Base-by-base conservation (phyloP, 2,329 filamentous ascomycete genomes). In the Xylariales sp. region DNA sequence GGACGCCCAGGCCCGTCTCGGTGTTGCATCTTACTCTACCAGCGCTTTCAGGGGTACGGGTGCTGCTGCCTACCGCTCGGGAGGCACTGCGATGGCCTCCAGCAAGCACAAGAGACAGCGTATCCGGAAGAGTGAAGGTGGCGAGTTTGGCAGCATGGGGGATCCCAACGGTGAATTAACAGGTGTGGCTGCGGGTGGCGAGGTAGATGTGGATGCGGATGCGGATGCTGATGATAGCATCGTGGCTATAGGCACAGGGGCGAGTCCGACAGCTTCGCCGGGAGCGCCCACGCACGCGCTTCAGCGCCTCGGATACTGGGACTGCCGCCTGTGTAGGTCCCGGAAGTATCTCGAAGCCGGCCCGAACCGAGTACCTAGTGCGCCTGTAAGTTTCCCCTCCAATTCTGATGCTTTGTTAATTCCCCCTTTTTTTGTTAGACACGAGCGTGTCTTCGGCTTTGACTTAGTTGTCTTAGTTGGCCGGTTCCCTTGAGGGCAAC, bases 281-380 rank as follows among this genome's bases (percentile, higher is more conserved):
- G 58, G 69, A 30, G 75, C 71, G 45, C 75, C 65, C 23, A 73
- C 73, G 1, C 71, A 53, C 23, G 6, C 59, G 16, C 34, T 81
- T 9, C 80, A 81, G 70, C 81, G 83, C 2, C 76, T 83, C n/a
- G 83, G 83, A 18, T 81, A 79, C 72, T 84, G 83, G 83, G 81
- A 81, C 68, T 84, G 83, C 69, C 81, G 80, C 0, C 78, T 84
- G 1, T 84, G 83, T 73, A 78, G 76, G 3, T 78, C 81, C 0
- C 74, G 78, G 43, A 84, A 83, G 71, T 84, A 81, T 69, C 72
- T 81, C 16, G 75, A 79, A n/a, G 80, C 82, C 0, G 80, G 80
- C 2, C 71, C 75, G 5, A 80, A 78, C 48, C 79, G 82, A 58
- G 78, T 81, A 59, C 83, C 83, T 28, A 81, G 79, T 57, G 80